Conservation (phyloP, 306 rosid genomes). For the Prunus armeniaca region DNA sequence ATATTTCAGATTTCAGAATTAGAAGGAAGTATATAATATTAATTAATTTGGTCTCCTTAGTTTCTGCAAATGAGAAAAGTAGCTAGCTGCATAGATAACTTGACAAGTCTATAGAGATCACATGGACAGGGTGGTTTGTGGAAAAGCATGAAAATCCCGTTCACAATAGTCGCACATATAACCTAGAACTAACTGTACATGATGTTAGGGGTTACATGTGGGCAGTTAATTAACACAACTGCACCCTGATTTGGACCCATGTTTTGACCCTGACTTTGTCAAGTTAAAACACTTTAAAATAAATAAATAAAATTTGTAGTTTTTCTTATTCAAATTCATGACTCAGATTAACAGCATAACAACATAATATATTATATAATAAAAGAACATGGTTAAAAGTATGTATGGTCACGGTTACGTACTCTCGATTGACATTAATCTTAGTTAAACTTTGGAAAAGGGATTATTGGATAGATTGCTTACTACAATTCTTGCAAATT, state of each 20-base stretch:
- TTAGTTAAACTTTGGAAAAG: background rate
- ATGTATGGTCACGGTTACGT: too few relatives aligned
- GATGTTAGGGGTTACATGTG: background rate
- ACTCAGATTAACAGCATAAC: background rate
- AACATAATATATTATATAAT: background rate
- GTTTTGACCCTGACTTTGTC: too few relatives aligned
- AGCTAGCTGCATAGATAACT: background rate
- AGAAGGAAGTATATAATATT: too few relatives aligned
- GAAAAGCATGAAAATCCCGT: background rate
- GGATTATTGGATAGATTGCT: too few relatives aligned
- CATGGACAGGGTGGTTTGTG: slow-evolving; percentile 15
- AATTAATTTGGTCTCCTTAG: too few relatives aligned
- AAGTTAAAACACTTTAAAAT: too few relatives aligned
- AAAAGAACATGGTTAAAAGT: background rate
- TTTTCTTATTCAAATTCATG: accelerated
- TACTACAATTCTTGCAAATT: background rate
- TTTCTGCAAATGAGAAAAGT: slow-evolving; percentile 8
- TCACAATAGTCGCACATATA: slow-evolving; percentile 1
- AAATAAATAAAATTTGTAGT: too few relatives aligned
- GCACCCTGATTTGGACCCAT: too few relatives aligned
- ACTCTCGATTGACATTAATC: background rate
- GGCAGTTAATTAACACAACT: background rate
- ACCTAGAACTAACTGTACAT: background rate
- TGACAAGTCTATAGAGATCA: background rate
- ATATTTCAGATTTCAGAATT: too few relatives aligned